Evolutionary conservation across 1,139 yeast genomes (phyloP).

Genomic region (Torulaspora pretoriensis): DNA sequence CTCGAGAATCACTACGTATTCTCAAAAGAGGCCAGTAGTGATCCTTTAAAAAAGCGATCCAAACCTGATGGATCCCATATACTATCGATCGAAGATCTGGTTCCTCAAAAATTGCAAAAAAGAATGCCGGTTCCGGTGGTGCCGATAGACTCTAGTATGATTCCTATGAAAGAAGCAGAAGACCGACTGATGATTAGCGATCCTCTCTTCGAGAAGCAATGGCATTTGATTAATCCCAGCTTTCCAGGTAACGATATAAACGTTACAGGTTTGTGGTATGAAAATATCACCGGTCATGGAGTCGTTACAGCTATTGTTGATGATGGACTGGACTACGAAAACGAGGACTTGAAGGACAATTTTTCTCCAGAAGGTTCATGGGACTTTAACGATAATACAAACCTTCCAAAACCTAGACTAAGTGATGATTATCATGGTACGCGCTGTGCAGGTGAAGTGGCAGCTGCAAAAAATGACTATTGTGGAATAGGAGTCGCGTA

Average conservation of each 20-base stretch:
- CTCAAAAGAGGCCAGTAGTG: constrained; percentile 37
- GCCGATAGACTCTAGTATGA: constrained; percentile 46
- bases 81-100: constrained; percentile 48
- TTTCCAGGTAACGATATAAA: constrained; percentile 83
- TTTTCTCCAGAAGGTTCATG: constrained; percentile 77
- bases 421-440: constrained; percentile 94
- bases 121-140: constrained; percentile 42
- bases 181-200: constrained; percentile 65
- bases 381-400: constrained; percentile 80
- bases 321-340: constrained; percentile 86
- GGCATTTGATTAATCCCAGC: constrained; percentile 79
- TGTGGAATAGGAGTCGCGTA: constrained; percentile 97
- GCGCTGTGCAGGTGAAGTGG: constrained; percentile 97
- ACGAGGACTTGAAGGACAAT: constrained; percentile 64
- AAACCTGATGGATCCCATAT: constrained; percentile 35
- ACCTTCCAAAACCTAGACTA: constrained; percentile 74
- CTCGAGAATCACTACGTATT: constrained; percentile 60
- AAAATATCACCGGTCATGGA: constrained; percentile 77
- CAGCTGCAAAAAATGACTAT: constrained; percentile 77
- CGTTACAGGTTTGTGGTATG: constrained; percentile 80
- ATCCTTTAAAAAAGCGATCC: constrained; percentile 18
- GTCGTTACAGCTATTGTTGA: constrained; percentile 85
- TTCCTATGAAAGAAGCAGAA: constrained; percentile 42
- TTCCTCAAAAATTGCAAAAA: constrained; percentile 45
- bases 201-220: constrained; percentile 76